phyloP scores from a whole-genome alignment of 495 filamentous ascomycete species.

The Penicillium mononematosum region DNA sequence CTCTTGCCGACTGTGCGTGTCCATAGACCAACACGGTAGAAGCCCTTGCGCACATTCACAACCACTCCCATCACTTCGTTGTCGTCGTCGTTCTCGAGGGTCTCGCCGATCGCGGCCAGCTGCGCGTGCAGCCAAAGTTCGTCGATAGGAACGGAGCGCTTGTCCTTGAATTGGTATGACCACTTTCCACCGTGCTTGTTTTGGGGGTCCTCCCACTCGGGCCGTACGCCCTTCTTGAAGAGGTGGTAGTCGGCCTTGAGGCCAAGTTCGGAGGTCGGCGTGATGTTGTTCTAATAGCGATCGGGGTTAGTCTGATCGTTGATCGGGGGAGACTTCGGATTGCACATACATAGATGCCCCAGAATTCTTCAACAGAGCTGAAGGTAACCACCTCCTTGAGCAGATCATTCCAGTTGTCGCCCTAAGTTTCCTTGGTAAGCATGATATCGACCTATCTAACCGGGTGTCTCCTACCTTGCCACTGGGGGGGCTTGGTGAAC shows the following conservation, averaged over 20 bases:
- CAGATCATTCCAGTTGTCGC: constrained; percentile 97
- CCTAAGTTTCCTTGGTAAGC: constrained; percentile 49
- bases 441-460: constrained; percentile 3
- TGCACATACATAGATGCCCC: constrained; percentile 91
- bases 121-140: constrained; percentile 96
- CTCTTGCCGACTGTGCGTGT: constrained; percentile 86
- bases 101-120: constrained; percentile 95
- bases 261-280: constrained; percentile 87
- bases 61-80: constrained; percentile 99
- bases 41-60: constrained; percentile 96
- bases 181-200: constrained; percentile 99
- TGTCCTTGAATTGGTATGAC: constrained; percentile 96
- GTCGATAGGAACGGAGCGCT: constrained; percentile 85
- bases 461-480: constrained; percentile 68
- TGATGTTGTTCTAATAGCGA: constrained; percentile 89
- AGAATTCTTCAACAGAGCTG: constrained; percentile 98
- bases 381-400: constrained; percentile 98
- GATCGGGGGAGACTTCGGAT: not conserved
- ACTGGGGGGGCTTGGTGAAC: constrained; percentile 96
- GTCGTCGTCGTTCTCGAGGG: constrained; percentile 85
- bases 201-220: constrained; percentile 96
- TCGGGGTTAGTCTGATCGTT: constrained; percentile 3
- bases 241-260: constrained; percentile 99
- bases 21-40: constrained; percentile 94
- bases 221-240: constrained; percentile 95